Conservation (phyloP, 768 basidiomycete species). For the Pleurotus cornucopiae region DNA sequence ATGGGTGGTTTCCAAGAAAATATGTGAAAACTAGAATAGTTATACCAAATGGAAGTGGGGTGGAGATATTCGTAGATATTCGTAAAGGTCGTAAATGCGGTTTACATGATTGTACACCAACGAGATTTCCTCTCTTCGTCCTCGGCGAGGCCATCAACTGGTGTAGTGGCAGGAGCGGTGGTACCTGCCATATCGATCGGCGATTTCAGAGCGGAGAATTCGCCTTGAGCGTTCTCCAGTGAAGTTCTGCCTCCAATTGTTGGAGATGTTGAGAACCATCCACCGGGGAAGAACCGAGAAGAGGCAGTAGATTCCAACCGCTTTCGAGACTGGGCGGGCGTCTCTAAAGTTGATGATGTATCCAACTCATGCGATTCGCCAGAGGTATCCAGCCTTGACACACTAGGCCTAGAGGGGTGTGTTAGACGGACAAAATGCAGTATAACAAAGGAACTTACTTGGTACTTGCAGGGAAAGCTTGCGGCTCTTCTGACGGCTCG, state of each 20-base stretch:
- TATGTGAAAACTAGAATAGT: constrained; percentile 7
- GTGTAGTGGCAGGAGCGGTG: constrained; percentile 13
- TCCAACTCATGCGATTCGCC: constrained; percentile 11
- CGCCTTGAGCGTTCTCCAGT: constrained; percentile 45
- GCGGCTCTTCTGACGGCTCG: not conserved
- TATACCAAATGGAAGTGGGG: not conserved
- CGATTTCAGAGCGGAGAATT: constrained; percentile 34
- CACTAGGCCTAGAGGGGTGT: constrained; percentile 11
- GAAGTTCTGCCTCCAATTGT: constrained; percentile 42
- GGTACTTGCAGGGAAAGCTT: constrained; percentile 14
- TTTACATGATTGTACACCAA: constrained; percentile 39
- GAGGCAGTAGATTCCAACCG: constrained; percentile 52
- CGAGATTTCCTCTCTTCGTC: constrained; percentile 27
- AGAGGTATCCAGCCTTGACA: constrained; percentile 14
- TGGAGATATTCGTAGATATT: not conserved
- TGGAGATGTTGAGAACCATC: constrained; percentile 39
- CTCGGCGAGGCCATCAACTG: constrained; percentile 13
- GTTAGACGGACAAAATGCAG: not conserved
- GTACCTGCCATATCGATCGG: constrained; percentile 19
- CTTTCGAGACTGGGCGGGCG: constrained; percentile 24
- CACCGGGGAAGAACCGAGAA: constrained; percentile 55
- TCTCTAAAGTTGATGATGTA: constrained; percentile 11
- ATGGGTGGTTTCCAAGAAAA: constrained; percentile 4
- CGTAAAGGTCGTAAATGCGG: not conserved
- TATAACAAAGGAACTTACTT: not conserved